Conservation (phyloP, 306 rosid species). For the Prunus mongolica region DNA sequence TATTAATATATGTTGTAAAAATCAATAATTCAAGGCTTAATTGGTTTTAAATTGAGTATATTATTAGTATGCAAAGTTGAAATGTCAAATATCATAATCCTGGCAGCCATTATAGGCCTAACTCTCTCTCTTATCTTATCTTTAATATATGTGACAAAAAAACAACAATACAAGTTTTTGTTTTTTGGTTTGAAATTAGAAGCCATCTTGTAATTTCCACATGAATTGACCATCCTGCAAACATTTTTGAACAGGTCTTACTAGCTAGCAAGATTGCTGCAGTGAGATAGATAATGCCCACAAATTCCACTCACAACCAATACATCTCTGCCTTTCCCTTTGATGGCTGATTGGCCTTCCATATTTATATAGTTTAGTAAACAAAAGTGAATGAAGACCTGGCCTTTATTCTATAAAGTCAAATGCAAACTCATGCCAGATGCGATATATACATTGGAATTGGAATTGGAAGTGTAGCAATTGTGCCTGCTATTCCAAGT, state of each 20-base stretch:
- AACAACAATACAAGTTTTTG: neutral
- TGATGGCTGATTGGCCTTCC: neutral
- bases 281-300: neutral
- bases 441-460: neutral
- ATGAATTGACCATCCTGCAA: neutral
- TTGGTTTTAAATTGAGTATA: neutral
- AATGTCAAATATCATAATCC: neutral
- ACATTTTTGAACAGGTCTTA: constrained; percentile 1
- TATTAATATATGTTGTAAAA: neutral
- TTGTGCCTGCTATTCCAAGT: neutral
- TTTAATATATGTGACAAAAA: neutral
- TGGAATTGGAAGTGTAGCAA: neutral
- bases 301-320: neutral
- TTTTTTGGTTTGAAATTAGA: neutral
- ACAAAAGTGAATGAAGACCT: neutral
- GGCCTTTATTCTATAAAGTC: neutral
- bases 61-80: neutral
- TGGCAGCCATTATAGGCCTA: neutral
- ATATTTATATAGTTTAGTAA: too few relatives aligned
- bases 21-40: neutral
- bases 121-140: too few relatives aligned
- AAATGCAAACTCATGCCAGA: neutral
- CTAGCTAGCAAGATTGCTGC: neutral
- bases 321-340: neutral
- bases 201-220: neutral